phyloP scores from a whole-genome alignment of 768 basidiomycete genomes.

The Russula dissimulans region DNA sequence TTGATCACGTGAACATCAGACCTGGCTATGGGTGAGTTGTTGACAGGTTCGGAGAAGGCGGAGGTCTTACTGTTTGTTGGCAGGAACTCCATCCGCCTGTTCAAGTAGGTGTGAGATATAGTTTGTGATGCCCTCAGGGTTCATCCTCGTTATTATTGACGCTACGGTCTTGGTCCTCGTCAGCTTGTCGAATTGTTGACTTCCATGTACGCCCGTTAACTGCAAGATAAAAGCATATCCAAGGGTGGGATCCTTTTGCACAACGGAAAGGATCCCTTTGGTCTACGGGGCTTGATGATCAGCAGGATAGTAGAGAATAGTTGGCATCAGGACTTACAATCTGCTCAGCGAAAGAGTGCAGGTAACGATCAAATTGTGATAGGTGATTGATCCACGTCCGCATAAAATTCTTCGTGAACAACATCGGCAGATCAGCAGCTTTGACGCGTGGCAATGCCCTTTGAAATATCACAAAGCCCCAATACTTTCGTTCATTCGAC shows the following conservation, averaged over 20 bases:
- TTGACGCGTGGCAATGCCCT: constrained; percentile 63
- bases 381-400: constrained; percentile 95
- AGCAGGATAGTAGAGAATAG: background rate
- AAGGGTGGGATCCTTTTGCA: constrained; percentile 64
- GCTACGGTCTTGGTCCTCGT: constrained; percentile 93
- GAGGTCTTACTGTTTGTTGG: constrained; percentile 33
- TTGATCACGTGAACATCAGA: constrained; percentile 39
- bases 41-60: background rate
- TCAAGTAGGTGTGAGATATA: constrained; percentile 68
- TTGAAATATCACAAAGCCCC: constrained; percentile 92
- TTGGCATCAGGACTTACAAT: constrained; percentile 43
- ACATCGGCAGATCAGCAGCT: constrained; percentile 61
- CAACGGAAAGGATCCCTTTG: constrained; percentile 62
- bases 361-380: constrained; percentile 74
- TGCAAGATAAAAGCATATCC: constrained; percentile 82
- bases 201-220: constrained; percentile 75
- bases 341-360: constrained; percentile 82
- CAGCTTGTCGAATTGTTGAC: constrained; percentile 81
- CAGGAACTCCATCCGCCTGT: constrained; percentile 45
- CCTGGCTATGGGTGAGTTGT: constrained; percentile 26
- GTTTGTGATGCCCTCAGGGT: constrained; percentile 58
- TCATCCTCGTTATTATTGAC: constrained; percentile 66
- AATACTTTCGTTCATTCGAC: constrained; percentile 83
- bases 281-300: constrained; percentile 37
- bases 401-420: constrained; percentile 95